Conservation (phyloP, 2,329 filamentous ascomycete genomes). For the Verticillium isaacii region DNA sequence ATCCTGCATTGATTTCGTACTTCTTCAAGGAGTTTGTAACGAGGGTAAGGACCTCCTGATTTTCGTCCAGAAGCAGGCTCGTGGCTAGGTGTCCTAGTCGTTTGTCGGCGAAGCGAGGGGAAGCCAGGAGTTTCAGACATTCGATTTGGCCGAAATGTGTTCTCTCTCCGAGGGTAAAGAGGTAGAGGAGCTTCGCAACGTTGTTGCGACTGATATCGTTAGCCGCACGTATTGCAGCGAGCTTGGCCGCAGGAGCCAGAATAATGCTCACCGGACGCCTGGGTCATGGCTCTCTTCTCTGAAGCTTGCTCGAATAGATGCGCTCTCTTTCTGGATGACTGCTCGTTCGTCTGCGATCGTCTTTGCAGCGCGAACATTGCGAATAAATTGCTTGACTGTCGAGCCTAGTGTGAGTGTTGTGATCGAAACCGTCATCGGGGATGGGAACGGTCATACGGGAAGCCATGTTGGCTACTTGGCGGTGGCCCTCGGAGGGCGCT, state of each 20-base stretch:
- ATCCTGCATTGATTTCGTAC: constrained; percentile 39
- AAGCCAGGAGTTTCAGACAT: constrained; percentile 94
- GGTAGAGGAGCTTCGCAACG: constrained; percentile 95
- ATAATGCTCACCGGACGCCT: constrained; percentile 67
- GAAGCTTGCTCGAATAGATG: constrained; percentile 94
- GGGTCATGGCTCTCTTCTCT: constrained; percentile 94
- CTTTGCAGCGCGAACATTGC: constrained; percentile 96
- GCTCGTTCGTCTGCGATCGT: constrained; percentile 98
- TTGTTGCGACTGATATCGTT: constrained; percentile 75
- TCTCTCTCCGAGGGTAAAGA: constrained; percentile 94
- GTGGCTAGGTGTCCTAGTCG: constrained; percentile 92
- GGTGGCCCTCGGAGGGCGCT: constrained; percentile 11
- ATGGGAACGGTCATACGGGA: constrained; percentile 24
- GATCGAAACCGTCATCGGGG: neutral
- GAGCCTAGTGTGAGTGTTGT: constrained; percentile 5
- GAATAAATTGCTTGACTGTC: constrained; percentile 98
- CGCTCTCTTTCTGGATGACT: constrained; percentile 98
- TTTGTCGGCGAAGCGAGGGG: constrained; percentile 96
- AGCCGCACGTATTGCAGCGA: constrained; percentile 5
- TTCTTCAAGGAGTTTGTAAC: constrained; percentile 98
- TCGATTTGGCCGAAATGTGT: constrained; percentile 99
- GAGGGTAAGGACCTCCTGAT: constrained; percentile 93
- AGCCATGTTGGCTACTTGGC: constrained; percentile 28
- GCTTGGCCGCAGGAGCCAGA: neutral
- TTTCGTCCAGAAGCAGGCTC: constrained; percentile 93